Base-by-base conservation (phyloP, 331 rosid species). In the Prunus yedoensis region DNA sequence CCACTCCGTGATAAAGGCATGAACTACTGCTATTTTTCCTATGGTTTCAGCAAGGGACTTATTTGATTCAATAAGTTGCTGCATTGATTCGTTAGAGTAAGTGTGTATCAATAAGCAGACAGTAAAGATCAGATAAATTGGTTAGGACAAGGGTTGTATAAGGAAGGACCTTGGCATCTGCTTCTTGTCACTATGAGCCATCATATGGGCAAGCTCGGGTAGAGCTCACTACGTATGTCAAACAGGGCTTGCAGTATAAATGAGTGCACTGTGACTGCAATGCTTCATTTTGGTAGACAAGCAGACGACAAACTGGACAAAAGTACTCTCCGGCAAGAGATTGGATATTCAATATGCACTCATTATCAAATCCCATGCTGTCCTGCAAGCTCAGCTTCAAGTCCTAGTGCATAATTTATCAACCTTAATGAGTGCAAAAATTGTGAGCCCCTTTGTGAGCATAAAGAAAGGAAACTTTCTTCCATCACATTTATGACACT, bases 301-400 rank as follows among this genome's bases (percentile, higher is more conserved):
- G 99, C 59, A 92, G 79, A 17, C 98, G 96, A 83, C 99, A 95
- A 52, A 95, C 98, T 0, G 99, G 98, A 77, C 98, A 95, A 82
- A 95, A 95, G 77, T 92, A 95, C 85, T 95, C 97, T 54, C 99
- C 99, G 5, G 97, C 97, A 80, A 95, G 97, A 68, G 98, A 84
- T 74, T 92, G 99, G 84, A 95, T 92, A 80, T 91, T 95, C 78
- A 92, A 85, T 74, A 95, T 90, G 88, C 99, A 95, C 81, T 95
- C 98, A 23, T 89, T 95, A 84, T 95, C 99, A 79, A 95, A 95
- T 52, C 99, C 99, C 99, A 95, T 95, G 41, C 56, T 62, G 70
- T 81, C 52, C 76, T 59, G 32, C 12, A 14, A 77, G 41, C 76
- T 79, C 86, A 83, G 79, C 88, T 79, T 49, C 83, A 78, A 86